A percentile compares a stretch with the other conserved stretches of the same genome.
phyloP scores from a whole-genome alignment of 306 rosid species.

The Prunus salicina region DNA sequence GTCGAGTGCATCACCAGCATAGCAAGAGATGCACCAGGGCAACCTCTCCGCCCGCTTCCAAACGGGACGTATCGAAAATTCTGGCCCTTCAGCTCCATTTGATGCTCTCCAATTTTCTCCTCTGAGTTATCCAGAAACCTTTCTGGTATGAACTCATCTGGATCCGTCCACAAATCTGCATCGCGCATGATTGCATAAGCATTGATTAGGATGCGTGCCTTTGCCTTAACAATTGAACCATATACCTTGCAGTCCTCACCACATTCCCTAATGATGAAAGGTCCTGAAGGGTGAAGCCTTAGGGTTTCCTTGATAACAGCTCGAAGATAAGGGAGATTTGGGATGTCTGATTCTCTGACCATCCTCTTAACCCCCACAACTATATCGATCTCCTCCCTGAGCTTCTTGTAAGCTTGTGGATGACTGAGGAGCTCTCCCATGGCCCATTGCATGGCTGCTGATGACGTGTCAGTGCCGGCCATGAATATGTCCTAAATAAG shows the following conservation, averaged over 20 bases:
- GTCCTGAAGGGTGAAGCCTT: slow-evolving; percentile 48
- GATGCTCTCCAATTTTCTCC: slow-evolving; percentile 22
- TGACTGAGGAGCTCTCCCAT: slow-evolving; percentile 43
- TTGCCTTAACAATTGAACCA: slow-evolving; percentile 27
- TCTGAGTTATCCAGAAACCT: slow-evolving; percentile 25
- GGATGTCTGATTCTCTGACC: slow-evolving; percentile 44
- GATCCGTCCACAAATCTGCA: slow-evolving; percentile 34
- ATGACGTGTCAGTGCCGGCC: slow-evolving; percentile 50
- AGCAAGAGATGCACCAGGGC: slow-evolving; percentile 49
- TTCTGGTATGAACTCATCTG: slow-evolving; percentile 38
- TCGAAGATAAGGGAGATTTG: slow-evolving; percentile 42
- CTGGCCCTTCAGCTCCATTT: slow-evolving; percentile 45
- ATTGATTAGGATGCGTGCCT: slow-evolving; percentile 35
- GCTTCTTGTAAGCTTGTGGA: slow-evolving; percentile 25
- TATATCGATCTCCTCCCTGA: slow-evolving; percentile 45
- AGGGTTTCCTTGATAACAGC: slow-evolving; percentile 48
- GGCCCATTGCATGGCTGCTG: slow-evolving; percentile 46
- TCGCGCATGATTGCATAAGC: slow-evolving; percentile 47
- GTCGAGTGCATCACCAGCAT: slow-evolving; percentile 35
- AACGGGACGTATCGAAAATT: slow-evolving; percentile 42
- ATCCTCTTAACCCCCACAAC: slow-evolving; percentile 36
- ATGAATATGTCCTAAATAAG: slow-evolving; percentile 49
- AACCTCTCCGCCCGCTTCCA: slow-evolving; percentile 56
- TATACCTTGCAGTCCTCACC: slow-evolving; percentile 25
- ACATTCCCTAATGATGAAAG: slow-evolving; percentile 43